Conservation (phyloP, 2,329 filamentous ascomycete genomes). For the Ophiognomonia clavigignenti-juglandacearum region DNA sequence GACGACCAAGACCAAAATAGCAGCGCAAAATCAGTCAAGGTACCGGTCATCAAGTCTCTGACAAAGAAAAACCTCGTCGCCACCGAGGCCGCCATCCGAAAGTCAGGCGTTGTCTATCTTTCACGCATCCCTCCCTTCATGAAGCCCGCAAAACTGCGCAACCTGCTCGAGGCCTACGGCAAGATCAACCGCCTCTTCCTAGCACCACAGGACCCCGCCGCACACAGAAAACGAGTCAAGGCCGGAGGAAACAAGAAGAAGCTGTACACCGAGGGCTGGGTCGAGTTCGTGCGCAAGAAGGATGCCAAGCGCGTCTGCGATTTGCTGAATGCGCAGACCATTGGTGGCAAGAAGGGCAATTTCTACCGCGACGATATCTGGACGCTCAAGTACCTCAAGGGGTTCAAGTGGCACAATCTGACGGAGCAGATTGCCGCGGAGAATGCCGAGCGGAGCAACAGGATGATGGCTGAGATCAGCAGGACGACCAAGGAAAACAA, state of each 20-base stretch:
- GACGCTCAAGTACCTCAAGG: constrained; percentile 76
- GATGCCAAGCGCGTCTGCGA: constrained; percentile 75
- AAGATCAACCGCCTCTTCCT: constrained; percentile 74
- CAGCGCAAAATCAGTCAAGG: constrained; percentile 16
- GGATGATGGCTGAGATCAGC: constrained; percentile 73
- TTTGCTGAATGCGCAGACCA: constrained; percentile 69
- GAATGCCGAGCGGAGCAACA: constrained; percentile 71
- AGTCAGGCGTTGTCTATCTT: constrained; percentile 77
- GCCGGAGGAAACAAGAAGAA: constrained; percentile 79
- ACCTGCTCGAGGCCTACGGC: constrained; percentile 71
- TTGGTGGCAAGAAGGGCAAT: constrained; percentile 78
- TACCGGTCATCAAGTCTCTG: constrained; percentile 37
- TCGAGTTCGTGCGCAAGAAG: constrained; percentile 72
- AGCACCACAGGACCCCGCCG: constrained; percentile 66
- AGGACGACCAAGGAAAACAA: constrained; percentile 75
- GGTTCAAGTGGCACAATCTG: constrained; percentile 75
- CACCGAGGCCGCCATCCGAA: constrained; percentile 60
- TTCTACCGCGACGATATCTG: constrained; percentile 85
- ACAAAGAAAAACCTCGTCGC: constrained; percentile 64
- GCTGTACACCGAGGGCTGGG: constrained; percentile 80
- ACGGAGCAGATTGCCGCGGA: constrained; percentile 78
- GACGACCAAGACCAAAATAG: constrained; percentile 25
- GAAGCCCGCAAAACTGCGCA: constrained; percentile 74
- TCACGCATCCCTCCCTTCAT: constrained; percentile 84
- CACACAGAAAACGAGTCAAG: constrained; percentile 61